Evolutionary conservation across 1,284 basidiomycete species (phyloP).

Genomic region (Fomes fomentarius): DNA sequence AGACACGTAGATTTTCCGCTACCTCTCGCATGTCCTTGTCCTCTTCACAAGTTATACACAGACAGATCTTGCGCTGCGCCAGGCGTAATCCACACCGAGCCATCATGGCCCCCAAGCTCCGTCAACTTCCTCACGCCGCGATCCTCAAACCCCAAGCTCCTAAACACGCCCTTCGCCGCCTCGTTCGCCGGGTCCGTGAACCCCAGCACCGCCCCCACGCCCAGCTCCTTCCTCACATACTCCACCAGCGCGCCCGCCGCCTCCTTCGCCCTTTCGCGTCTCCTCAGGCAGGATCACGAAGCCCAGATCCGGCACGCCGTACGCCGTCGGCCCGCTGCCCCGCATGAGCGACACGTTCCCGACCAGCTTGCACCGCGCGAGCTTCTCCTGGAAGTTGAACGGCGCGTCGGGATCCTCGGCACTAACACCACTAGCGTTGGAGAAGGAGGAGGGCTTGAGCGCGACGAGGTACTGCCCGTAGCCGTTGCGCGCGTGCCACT

Average conservation of each 20-base stretch:
- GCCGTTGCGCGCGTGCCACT: slow-evolving; percentile 4
- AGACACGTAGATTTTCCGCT: no score
- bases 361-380: slow-evolving; percentile 5
- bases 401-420: not conserved
- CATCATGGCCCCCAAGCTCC: not conserved
- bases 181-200: slow-evolving; percentile 2
- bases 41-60: slow-evolving; percentile 1
- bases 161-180: slow-evolving; percentile 2
- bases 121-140: not conserved
- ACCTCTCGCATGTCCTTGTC: no score
- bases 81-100: slow-evolving; percentile 6
- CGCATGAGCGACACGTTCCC: slow-evolving; percentile 11
- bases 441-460: not conserved
- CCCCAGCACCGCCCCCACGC: slow-evolving; percentile 4
- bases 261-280: slow-evolving; percentile 13
- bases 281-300: slow-evolving; percentile 11
- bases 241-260: not conserved
- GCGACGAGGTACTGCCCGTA: slow-evolving; percentile 7
- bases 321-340: slow-evolving; percentile 1
- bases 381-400: slow-evolving; percentile 5
- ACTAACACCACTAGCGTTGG: not conserved
- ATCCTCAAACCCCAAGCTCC: slow-evolving; percentile 9
- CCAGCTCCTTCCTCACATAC: not conserved
- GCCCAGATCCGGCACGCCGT: slow-evolving; percentile 7
- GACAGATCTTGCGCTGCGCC: slow-evolving; percentile 2